phyloP scores from a whole-genome alignment of 2,329 filamentous ascomycete genomes.

The Botrytis fabae region DNA sequence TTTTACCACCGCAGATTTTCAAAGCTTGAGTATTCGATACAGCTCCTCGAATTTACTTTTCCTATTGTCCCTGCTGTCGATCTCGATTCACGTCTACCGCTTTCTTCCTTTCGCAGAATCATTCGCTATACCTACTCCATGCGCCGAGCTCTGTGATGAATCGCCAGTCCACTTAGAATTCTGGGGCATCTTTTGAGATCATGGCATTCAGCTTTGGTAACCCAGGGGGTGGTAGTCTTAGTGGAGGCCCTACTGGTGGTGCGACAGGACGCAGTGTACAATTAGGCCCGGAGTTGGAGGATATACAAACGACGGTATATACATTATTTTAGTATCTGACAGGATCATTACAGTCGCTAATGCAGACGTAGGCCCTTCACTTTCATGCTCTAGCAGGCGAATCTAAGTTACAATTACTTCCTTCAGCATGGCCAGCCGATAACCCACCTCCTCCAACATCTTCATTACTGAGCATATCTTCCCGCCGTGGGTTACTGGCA shows the following conservation, averaged over 20 bases:
- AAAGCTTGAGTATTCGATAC: background rate
- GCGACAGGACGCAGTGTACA: constrained; percentile 45
- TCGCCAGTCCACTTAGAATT: constrained; percentile 39
- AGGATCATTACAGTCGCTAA: constrained; percentile 24
- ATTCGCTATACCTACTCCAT: constrained; percentile 33
- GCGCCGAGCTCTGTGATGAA: constrained; percentile 39
- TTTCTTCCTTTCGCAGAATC: constrained; percentile 10
- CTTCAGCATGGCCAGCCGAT: constrained; percentile 69
- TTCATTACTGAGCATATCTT: constrained; percentile 81
- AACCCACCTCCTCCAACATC: constrained; percentile 70
- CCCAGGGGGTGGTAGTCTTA: constrained; percentile 48
- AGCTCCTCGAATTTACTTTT: background rate
- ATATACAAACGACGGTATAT: constrained; percentile 78
- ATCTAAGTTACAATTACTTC: constrained; percentile 76
- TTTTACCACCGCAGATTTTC: background rate
- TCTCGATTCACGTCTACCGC: constrained; percentile 3
- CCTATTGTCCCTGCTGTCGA: background rate
- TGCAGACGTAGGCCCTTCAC: constrained; percentile 60
- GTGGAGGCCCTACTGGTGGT: constrained; percentile 46
- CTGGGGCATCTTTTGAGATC: constrained; percentile 44
- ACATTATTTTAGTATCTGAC: background rate
- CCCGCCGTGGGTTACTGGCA: constrained; percentile 76
- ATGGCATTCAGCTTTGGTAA: constrained; percentile 68
- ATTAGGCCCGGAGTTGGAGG: constrained; percentile 66
- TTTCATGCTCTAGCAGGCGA: constrained; percentile 81